phyloP scores from a whole-genome alignment of 305 asterid genomes.

The Lippia alba region DNA sequence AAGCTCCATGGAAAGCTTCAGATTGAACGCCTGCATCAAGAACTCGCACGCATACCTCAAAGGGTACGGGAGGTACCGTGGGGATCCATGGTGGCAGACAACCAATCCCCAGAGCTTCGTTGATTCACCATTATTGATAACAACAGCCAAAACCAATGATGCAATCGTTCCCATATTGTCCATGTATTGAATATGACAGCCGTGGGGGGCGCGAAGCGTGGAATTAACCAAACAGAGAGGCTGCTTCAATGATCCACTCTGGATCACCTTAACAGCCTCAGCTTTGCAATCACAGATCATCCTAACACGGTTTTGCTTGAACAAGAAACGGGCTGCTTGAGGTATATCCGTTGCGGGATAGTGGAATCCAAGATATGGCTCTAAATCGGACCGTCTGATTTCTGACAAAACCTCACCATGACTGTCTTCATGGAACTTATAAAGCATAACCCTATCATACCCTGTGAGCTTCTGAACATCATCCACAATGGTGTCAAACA shows the following conservation, averaged over 20 bases:
- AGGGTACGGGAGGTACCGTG: constrained; percentile 64
- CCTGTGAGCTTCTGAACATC: constrained; percentile 67
- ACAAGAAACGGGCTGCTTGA: constrained; percentile 69
- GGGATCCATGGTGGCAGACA: background rate
- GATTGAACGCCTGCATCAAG: constrained; percentile 59
- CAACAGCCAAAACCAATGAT: constrained; percentile 69
- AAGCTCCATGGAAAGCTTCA: constrained; percentile 67
- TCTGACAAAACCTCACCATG: constrained; percentile 78
- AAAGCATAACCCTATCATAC: constrained; percentile 72
- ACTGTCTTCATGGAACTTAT: constrained; percentile 70
- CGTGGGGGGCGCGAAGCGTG: constrained; percentile 62
- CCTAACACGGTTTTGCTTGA: constrained; percentile 62
- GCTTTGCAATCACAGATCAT: constrained; percentile 64
- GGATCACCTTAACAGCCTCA: constrained; percentile 55
- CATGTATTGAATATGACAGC: constrained; percentile 66
- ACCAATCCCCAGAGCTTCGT: too few species aligned
- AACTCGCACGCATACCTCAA: constrained; percentile 67
- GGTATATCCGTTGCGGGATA: constrained; percentile 79
- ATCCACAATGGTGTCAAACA: constrained; percentile 64
- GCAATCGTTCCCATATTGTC: constrained; percentile 64
- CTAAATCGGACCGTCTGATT: constrained; percentile 59
- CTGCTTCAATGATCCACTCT: constrained; percentile 48
- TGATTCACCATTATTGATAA: too few species aligned
- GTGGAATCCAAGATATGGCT: constrained; percentile 68
- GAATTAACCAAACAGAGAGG: constrained; percentile 72